phyloP scores from a whole-genome alignment of 2,329 filamentous ascomycete genomes.

The Neocatenulostroma microsporum region DNA sequence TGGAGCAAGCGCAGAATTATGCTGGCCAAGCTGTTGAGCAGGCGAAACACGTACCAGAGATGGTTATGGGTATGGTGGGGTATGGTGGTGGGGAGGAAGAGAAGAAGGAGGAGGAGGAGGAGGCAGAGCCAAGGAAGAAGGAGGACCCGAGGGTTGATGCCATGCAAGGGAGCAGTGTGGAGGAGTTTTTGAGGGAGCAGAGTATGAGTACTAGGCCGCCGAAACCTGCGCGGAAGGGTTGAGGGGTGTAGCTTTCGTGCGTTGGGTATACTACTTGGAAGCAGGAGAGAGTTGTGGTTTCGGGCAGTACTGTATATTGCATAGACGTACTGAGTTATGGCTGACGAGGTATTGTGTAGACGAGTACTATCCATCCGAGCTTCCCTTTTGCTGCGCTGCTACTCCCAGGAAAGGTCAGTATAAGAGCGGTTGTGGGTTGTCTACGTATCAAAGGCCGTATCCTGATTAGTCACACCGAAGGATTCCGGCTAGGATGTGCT shows the following conservation, averaged over 20 bases:
- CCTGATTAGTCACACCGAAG: too few species aligned
- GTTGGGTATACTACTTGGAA: background rate
- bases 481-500: too few species aligned
- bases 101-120: conserved; percentile 15
- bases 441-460: too few species aligned
- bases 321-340: too few species aligned
- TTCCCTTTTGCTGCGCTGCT: too few species aligned
- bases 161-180: conserved; percentile 25
- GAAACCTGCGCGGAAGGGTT: background rate
- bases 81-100: conserved; percentile 21
- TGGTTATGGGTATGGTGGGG: conserved; percentile 30
- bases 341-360: too few species aligned
- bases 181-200: conserved; percentile 31
- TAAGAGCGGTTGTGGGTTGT: too few species aligned
- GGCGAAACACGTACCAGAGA: conserved; percentile 25
- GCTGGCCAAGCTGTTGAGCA: conserved; percentile 24
- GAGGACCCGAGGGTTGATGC: conserved; percentile 26
- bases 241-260: background rate
- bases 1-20: conserved; percentile 38
- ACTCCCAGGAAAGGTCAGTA: too few species aligned
- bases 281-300: too few species aligned
- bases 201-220: conserved; percentile 10
- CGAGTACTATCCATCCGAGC: too few species aligned
- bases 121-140: conserved; percentile 12
- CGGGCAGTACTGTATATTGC: too few species aligned